phyloP scores from a whole-genome alignment of 2,329 filamentous ascomycete species.

The Kalmusia sp. region DNA sequence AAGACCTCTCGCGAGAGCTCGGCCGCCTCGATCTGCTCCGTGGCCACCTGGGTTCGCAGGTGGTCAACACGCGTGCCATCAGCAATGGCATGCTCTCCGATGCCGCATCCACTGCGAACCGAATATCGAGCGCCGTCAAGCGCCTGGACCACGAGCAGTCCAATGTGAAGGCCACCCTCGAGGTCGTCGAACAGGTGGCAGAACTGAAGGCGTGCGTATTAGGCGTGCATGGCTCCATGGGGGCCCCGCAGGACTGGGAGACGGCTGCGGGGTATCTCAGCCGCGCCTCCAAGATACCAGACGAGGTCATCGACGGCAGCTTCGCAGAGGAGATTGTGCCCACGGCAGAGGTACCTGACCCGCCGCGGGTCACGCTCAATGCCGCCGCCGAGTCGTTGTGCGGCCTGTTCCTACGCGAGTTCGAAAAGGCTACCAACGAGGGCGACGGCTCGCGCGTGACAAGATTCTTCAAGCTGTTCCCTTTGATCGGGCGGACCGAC shows the following conservation, averaged over 20 bases:
- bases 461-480: constrained; percentile 97
- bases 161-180: constrained; percentile 86
- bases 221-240: constrained; percentile 95
- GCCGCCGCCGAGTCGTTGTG: constrained; percentile 89
- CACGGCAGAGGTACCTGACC: constrained; percentile 92
- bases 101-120: constrained; percentile 83
- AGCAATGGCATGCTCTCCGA: constrained; percentile 90
- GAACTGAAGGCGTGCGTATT: constrained; percentile 97
- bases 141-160: constrained; percentile 89
- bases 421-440: constrained; percentile 87
- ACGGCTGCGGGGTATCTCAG: constrained; percentile 90
- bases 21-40: constrained; percentile 87
- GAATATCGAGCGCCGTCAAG: constrained; percentile 86
- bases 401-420: constrained; percentile 88
- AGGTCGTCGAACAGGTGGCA: constrained; percentile 93
- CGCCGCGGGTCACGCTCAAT: constrained; percentile 85
- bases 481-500: constrained; percentile 86
- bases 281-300: constrained; percentile 80
- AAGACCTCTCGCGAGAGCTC: constrained; percentile 85
- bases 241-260: constrained; percentile 98
- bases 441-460: constrained; percentile 91
- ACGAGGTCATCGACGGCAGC: constrained; percentile 78
- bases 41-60: constrained; percentile 86
- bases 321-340: constrained; percentile 95
- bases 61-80: constrained; percentile 80